Base-by-base conservation (phyloP, 78 protist species). In the Blattamonas nauphoetae region DNA sequence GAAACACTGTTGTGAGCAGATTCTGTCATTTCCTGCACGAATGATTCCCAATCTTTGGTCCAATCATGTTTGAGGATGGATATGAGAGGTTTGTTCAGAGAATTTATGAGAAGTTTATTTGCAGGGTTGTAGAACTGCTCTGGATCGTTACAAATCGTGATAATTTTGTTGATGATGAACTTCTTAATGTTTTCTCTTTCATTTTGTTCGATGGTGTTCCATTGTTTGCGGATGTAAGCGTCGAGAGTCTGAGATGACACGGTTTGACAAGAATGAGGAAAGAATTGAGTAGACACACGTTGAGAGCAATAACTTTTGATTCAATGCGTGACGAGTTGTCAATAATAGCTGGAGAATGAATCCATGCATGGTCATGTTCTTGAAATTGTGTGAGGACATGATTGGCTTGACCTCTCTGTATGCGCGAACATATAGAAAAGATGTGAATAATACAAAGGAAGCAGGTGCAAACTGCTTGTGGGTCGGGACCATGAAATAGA, bases 51-150 rank as follows among this genome's bases (percentile, higher is more conserved):
- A 63, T 93, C 46, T 6, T 90, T 89, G 33, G 99, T 97, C 99
- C 99, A 98, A 44, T 97, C 99, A 42, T 96, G 94, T 89, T 97
- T 98, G 64, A 95, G 71, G 81, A 98, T 95, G 96, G 95, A 86
- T 41, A 83, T 96, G 82, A 96, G 93, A 29, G 89, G 85, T 0
- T 87, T 32, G 86, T 96, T 87, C 41, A 96, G 86, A 87, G 94
- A 94, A 85, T 1, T 44, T 34, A 95, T 36, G 42, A 89, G 78
- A n/a, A 45, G 4, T 36, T 42, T 88, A 4, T 91, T 45, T 55
- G 71, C 81, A 6, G 55, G 55, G 78, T 87, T 55, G 71, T 55
- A 21, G 21, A 29, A 83, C 1, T 80, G 33, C 35, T 32, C 91
- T 34, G 87, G 89, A 41, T 93, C 94, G 33, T 86, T 38, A 78